Evolutionary conservation across 2,329 filamentous ascomycete species (phyloP).

Genomic region (Ophiognomonia clavigignenti-juglandacearum): DNA sequence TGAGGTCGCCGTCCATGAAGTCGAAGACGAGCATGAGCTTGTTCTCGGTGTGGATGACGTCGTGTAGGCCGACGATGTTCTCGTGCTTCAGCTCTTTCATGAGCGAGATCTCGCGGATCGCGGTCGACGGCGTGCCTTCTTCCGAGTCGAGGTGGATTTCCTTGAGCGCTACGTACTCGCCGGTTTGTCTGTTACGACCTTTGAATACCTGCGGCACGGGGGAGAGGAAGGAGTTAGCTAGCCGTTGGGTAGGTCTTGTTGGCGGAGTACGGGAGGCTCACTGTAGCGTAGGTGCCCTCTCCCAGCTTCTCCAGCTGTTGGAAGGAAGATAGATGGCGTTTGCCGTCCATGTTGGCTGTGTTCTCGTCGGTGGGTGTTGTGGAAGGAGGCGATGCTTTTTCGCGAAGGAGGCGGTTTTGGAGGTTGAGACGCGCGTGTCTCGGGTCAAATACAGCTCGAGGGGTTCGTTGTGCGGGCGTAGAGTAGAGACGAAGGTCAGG

Average conservation of each 20-base stretch:
- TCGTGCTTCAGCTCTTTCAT: constrained; percentile 99
- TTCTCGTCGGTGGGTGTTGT: neutral
- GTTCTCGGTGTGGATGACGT: constrained; percentile 99
- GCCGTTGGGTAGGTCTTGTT: neutral
- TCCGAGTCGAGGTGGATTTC: constrained; percentile 98
- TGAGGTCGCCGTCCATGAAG: constrained; percentile 97
- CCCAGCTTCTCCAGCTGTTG: constrained; percentile 99
- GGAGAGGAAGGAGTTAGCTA: neutral
- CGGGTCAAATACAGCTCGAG: too few relatives aligned
- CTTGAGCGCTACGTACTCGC: constrained; percentile 93
- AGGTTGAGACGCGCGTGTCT: too few relatives aligned
- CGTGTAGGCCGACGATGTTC: constrained; percentile 94
- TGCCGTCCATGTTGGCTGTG: constrained; percentile 70
- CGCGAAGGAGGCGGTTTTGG: too few relatives aligned
- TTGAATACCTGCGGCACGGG: constrained; percentile 72
- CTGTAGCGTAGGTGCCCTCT: constrained; percentile 97
- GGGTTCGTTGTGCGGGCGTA: too few relatives aligned
- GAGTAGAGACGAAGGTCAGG: too few relatives aligned
- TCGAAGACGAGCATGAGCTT: constrained; percentile 99
- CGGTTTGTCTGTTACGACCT: constrained; percentile 93
- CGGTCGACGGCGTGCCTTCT: constrained; percentile 94
- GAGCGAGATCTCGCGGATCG: constrained; percentile 95
- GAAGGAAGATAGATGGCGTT: constrained; percentile 92
- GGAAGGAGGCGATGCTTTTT: too few relatives aligned
- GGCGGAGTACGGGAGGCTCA: constrained; percentile 40